These are phyloP conservation scores for Linnemannia schmuckeri DNA, from an alignment of 192 early-diverging fungal genomes.

Conservation along the genomic window DNA sequence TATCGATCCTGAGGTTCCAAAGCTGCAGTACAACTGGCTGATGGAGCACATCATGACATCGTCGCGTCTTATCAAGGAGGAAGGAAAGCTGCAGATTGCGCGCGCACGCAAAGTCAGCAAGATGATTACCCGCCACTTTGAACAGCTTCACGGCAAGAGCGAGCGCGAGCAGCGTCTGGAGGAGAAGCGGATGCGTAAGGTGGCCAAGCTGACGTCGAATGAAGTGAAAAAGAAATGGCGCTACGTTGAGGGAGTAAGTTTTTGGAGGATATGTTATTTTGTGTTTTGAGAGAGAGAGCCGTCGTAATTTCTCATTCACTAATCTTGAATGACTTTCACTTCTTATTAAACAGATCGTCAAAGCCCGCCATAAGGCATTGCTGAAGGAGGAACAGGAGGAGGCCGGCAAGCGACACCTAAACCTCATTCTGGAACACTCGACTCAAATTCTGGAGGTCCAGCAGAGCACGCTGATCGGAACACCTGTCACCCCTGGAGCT, in stretches of 20 bases:
- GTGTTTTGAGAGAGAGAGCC: not conserved
- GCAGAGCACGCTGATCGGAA: slow-evolving; percentile 42
- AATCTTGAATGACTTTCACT: not conserved
- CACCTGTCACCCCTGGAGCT: slow-evolving; percentile 10
- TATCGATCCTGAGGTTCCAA: slow-evolving; percentile 50
- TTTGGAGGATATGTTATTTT: not conserved
- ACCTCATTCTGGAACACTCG: slow-evolving; percentile 81
- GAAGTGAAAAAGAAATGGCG: slow-evolving; percentile 81
- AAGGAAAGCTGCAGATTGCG: slow-evolving; percentile 56
- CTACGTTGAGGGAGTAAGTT: slow-evolving; percentile 71
- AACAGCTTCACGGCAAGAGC: slow-evolving; percentile 66
- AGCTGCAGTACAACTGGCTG: slow-evolving; percentile 61
- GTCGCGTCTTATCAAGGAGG: slow-evolving; percentile 55
- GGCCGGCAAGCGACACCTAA: slow-evolving; percentile 74
- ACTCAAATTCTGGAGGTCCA: slow-evolving; percentile 75
- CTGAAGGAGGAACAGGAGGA: slow-evolving; percentile 70
- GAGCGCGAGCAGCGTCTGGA: slow-evolving; percentile 58
- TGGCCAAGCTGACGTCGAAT: slow-evolving; percentile 76
- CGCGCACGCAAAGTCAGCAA: slow-evolving; percentile 65
- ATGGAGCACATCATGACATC: slow-evolving; percentile 54
- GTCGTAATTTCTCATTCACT: not conserved
- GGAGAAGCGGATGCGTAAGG: slow-evolving; percentile 58
- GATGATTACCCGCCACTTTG: slow-evolving; percentile 68
- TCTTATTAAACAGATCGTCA: slow-evolving; percentile 47
- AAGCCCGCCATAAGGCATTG: slow-evolving; percentile 69